These are phyloP conservation scores for Ephemerocybe angulata DNA, from an alignment of 768 basidiomycete genomes.

Conservation along the genomic window DNA sequence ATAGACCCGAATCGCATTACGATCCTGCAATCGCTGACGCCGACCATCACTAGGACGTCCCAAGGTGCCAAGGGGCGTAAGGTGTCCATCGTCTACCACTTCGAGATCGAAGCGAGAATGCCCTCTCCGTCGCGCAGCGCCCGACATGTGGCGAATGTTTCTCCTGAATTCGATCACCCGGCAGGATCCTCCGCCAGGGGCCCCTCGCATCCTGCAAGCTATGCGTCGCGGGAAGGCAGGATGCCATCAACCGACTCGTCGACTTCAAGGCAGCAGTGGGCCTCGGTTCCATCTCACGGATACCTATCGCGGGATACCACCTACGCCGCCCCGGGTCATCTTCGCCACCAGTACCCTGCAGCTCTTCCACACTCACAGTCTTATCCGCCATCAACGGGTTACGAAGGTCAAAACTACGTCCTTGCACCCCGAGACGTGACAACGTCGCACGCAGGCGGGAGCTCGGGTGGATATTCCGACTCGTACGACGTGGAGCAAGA, in stretches of 20 bases:
- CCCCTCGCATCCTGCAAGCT: background rate
- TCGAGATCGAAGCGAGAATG: conserved; percentile 10
- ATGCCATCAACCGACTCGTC: no score
- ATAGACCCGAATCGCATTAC: conserved; percentile 50
- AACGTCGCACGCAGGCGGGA: background rate
- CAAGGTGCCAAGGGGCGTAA: conserved; percentile 1
- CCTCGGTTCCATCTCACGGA: background rate
- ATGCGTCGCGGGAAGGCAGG: background rate
- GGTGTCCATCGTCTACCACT: conserved; percentile 24
- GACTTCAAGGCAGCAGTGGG: no score
- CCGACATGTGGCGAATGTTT: background rate
- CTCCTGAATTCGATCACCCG: background rate
- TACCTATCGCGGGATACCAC: background rate
- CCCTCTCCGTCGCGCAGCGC: background rate
- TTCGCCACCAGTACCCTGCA: background rate
- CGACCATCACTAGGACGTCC: conserved; percentile 4
- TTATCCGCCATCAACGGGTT: background rate
- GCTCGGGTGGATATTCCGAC: background rate
- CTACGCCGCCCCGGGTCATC: background rate
- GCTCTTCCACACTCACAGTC: background rate
- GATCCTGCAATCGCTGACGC: conserved; percentile 46
- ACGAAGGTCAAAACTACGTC: background rate
- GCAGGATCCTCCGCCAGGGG: conserved; percentile 2
- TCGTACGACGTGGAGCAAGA: background rate
- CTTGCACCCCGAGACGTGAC: background rate